Percentiles rank a stretch among this genome's conserved stretches.
Conservation (phyloP, 2,329 filamentous ascomycete species). For the Epichloe festucae region DNA sequence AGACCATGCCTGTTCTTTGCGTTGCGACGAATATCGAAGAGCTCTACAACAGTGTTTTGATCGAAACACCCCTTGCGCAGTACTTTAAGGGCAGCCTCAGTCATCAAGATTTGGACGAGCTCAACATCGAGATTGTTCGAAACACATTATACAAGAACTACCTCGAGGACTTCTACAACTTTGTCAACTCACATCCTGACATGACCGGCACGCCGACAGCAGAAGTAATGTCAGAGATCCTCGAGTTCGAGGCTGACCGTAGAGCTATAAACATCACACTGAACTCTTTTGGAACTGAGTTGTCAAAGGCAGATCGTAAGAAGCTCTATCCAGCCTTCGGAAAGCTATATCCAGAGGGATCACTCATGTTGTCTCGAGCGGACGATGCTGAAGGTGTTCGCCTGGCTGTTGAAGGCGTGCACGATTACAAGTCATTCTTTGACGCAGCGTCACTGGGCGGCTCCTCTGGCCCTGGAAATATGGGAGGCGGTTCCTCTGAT, state of each 20-base stretch:
- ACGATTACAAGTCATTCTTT: constrained; percentile 93
- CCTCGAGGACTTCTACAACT: constrained; percentile 91
- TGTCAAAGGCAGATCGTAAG: constrained; percentile 84
- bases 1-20: constrained; percentile 95
- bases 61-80: constrained; percentile 88
- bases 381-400: constrained; percentile 92
- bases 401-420: constrained; percentile 82
- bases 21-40: constrained; percentile 98
- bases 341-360: constrained; percentile 84
- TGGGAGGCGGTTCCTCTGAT: constrained; percentile 67
- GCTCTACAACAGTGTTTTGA: constrained; percentile 92
- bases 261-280: constrained; percentile 98
- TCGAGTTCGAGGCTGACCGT: constrained; percentile 93
- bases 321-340: constrained; percentile 94
- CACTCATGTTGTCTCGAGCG: constrained; percentile 83
- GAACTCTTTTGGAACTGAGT: constrained; percentile 95
- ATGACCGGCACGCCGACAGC: constrained; percentile 79
- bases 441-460: constrained; percentile 74
- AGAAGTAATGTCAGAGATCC: constrained; percentile 88
- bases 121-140: constrained; percentile 98
- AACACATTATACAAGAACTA: constrained; percentile 99
- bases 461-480: constrained; percentile 64
- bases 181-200: constrained; percentile 80
- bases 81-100: constrained; percentile 97
- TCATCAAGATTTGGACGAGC: constrained; percentile 92